Evolutionary conservation across 495 filamentous ascomycete genomes (phyloP).

Genomic region (Trichoderma virens): DNA sequence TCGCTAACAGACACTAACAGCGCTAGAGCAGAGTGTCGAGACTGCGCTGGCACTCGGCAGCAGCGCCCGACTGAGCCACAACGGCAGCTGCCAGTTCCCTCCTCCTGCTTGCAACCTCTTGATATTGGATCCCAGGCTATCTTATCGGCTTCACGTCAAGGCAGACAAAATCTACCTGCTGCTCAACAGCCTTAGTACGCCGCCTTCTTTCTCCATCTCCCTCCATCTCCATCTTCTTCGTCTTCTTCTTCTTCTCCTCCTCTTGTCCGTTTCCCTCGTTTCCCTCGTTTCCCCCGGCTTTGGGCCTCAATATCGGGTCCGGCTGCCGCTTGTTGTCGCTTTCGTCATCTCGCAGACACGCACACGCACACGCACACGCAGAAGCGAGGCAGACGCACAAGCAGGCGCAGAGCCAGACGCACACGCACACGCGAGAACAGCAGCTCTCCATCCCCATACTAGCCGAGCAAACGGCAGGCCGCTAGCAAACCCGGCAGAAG

Average conservation of each 20-base stretch:
- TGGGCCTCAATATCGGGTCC: background rate
- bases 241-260: background rate
- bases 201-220: background rate
- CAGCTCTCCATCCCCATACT: background rate
- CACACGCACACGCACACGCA: background rate
- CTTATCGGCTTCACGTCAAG: no score
- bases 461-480: background rate
- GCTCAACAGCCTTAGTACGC: no score
- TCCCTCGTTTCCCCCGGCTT: background rate
- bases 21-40: no score
- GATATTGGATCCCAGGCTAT: no score
- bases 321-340: background rate
- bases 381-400: background rate
- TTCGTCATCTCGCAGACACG: background rate
- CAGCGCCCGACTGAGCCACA: no score
- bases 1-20: no score
- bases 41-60: no score
- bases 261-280: background rate
- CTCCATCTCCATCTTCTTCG: background rate
- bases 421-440: background rate
- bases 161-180: no score
- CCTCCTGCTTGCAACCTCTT: no score
- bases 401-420: background rate
- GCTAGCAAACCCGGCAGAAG: background rate
- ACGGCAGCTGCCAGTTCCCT: no score